These are phyloP conservation scores for Bruguiera sexangula DNA, from an alignment of 345 rosid species.

Conservation along the genomic window DNA sequence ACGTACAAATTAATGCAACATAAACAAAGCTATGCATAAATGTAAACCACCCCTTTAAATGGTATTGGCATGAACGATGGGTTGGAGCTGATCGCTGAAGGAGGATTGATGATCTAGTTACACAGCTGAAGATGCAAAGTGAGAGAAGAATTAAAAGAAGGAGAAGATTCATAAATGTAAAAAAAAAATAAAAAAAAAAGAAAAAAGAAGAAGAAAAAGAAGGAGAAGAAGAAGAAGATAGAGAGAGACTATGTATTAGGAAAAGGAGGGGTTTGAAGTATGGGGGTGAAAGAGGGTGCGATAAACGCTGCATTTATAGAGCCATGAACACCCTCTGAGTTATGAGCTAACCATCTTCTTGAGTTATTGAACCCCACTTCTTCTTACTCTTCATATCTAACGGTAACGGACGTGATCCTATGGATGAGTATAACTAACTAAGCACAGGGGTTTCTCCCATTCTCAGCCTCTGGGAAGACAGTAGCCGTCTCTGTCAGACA, in stretches of 20 bases:
- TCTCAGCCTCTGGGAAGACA: neutral
- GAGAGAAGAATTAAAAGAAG: neutral
- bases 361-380: conserved; percentile 18
- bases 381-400: conserved; percentile 17
- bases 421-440: neutral
- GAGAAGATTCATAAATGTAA: neutral
- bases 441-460: neutral
- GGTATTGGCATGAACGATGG: too few relatives aligned
- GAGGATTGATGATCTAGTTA: neutral
- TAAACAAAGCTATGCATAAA: too few relatives aligned
- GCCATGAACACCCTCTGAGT: conserved; percentile 7
- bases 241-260: neutral
- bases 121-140: neutral
- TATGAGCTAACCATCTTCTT: conserved; percentile 15
- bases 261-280: neutral
- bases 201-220: neutral
- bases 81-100: neutral
- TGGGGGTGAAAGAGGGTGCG: neutral
- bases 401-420: conserved; percentile 27
- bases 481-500: conserved; percentile 5
- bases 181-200: neutral
- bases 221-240: neutral
- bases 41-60: too few relatives aligned
- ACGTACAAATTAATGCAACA: too few relatives aligned
- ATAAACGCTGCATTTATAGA: conserved; percentile 34